Base-by-base conservation (phyloP, 1,284 basidiomycete genomes). In the Trametes hirsuta region DNA sequence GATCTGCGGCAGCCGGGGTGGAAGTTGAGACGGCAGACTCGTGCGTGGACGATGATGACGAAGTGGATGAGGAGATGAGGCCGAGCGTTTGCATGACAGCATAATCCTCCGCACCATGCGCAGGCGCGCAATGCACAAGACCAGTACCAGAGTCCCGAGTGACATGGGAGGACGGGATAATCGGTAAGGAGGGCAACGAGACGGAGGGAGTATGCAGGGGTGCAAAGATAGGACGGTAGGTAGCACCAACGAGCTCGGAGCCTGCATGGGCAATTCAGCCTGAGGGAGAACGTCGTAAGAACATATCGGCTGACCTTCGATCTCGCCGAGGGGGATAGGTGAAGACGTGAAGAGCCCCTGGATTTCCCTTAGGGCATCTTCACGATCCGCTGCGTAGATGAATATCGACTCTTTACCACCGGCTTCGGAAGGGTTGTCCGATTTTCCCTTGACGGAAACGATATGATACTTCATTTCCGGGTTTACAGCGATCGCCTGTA, bases 51-150 rank as follows among this genome's bases (percentile, higher is more conserved):
- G 53, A 47, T 0, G 54, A 22, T 1, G 66, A 36, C 2, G 75
- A 66, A 18, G 18, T 18, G 6, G 76, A 71, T 34, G 76, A 71
- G 15, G 76, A 72, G 14, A 86, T 71, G 10, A 86, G 76, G 21
- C 77, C 81, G 3, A 82, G 74, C 30, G 76, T 63, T 55, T 81
- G 82, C 76, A 93, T 94, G 2, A 85, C 81, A 22, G 84, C 80
- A 71, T 98, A 98, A 74, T 99, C 97, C 66, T 99, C 97, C 12
- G 86, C 83, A 34, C 97, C 97, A 68, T 99, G 97, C 0, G 94
- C 95, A 5, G 97, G 96, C 0, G 97, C 97, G 62, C 91, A 94
- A 71, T 99, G 97, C 0, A 99, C 97, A 1, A 98, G 83, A 37
- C 97, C 97, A 0, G 97, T 98, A n/a, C 97, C 97, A 11, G 95